Conservation (phyloP, 2,329 filamentous ascomycete genomes). For the Aureobasidium sp. region DNA sequence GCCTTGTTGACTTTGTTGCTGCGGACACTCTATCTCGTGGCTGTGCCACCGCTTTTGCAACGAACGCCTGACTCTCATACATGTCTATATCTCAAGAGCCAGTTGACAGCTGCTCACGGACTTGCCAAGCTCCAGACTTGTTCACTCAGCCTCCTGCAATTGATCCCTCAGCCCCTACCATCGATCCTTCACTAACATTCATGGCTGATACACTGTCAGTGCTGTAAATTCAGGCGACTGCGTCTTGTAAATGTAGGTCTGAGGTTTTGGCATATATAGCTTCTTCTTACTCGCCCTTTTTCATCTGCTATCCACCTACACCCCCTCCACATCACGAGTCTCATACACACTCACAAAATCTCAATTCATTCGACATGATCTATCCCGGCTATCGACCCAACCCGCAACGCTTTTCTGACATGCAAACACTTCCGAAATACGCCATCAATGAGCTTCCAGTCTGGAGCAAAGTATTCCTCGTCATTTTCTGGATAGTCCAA, state of each 20-base stretch:
- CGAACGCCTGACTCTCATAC: not conserved
- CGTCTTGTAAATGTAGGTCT: not conserved
- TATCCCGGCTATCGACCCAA: not conserved
- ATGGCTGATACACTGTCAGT: conserved; percentile 1
- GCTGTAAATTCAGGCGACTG: not conserved
- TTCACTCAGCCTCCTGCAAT: not conserved
- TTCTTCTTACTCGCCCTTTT: not conserved
- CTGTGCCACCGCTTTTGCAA: not conserved
- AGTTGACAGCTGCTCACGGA: not conserved
- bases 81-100: not conserved
- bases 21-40: not conserved
- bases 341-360: not conserved
- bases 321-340: too few species aligned
- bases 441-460: not conserved
- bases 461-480: not conserved
- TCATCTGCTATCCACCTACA: not conserved
- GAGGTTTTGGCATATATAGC: not conserved
- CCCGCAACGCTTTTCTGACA: not conserved
- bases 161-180: not conserved
- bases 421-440: not conserved
- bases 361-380: not conserved
- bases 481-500: not conserved
- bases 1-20: not conserved
- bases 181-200: not conserved
- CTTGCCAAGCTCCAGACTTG: not conserved